Evolutionary conservation across 2,329 filamentous ascomycete species (phyloP).

Genomic region (Teratosphaeria nubilosa): DNA sequence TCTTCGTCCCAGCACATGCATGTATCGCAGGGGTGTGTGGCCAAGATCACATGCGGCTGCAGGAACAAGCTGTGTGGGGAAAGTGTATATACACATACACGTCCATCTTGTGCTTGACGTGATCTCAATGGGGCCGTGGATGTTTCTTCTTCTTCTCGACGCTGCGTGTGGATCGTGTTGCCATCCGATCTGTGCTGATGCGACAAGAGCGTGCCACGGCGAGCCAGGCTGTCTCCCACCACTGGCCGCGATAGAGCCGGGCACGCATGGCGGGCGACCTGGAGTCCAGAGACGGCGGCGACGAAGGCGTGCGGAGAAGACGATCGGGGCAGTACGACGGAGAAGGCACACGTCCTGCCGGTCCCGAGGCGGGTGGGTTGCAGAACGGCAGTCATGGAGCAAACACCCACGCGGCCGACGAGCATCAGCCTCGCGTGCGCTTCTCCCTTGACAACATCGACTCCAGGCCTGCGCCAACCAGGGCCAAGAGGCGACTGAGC

Average conservation of each 20-base stretch:
- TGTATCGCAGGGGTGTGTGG: neutral
- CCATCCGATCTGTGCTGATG: neutral
- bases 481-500: constrained; percentile 19
- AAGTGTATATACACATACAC: neutral
- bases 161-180: too few relatives aligned
- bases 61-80: neutral
- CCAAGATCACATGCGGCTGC: neutral
- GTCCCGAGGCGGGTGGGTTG: constrained; percentile 4
- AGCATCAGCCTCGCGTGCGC: neutral
- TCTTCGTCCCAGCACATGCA: too few relatives aligned
- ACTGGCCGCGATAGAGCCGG: neutral
- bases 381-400: constrained; percentile 2
- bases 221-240: neutral
- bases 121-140: neutral
- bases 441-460: constrained; percentile 10
- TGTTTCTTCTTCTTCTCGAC: too few relatives aligned
- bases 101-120: neutral
- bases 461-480: constrained; percentile 10
- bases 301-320: constrained; percentile 11
- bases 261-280: neutral
- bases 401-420: constrained; percentile 5
- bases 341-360: neutral
- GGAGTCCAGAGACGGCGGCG: constrained; percentile 2
- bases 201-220: neutral
- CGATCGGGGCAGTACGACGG: constrained; percentile 11